These are phyloP conservation scores for Debaryomycetaceae sp. DNA, from an alignment of 1,139 yeast species.

Conservation along the genomic window DNA sequence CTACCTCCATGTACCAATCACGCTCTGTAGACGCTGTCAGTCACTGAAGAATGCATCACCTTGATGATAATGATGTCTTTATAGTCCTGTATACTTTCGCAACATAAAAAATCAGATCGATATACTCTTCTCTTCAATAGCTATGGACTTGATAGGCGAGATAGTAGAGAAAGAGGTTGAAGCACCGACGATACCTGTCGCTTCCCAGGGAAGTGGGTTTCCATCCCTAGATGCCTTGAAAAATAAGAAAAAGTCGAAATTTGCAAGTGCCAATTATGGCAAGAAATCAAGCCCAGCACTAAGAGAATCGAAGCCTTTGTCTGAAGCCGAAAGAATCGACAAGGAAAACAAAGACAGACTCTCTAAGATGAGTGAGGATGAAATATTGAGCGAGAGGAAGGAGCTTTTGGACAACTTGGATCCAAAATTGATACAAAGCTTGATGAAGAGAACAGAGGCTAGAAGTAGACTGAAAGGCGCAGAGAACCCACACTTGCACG, in stretches of 20 bases:
- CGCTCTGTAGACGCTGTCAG: too few relatives aligned
- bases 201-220: constrained; percentile 33
- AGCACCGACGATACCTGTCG: constrained; percentile 31
- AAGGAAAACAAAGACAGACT: constrained; percentile 67
- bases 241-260: constrained; percentile 21
- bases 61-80: background rate
- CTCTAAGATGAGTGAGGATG: constrained; percentile 61
- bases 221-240: constrained; percentile 33
- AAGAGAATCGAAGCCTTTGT: constrained; percentile 10
- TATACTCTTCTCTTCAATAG: background rate
- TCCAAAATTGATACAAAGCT: constrained; percentile 61
- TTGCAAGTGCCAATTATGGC: constrained; percentile 11
- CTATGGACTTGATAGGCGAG: constrained; percentile 72
- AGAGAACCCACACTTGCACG: constrained; percentile 12
- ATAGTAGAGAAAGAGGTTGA: constrained; percentile 63
- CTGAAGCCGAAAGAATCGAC: constrained; percentile 74
- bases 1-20: too few relatives aligned
- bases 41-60: too few relatives aligned
- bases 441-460: constrained; percentile 42
- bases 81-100: background rate
- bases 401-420: constrained; percentile 67
- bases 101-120: background rate
- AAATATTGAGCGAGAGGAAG: constrained; percentile 60
- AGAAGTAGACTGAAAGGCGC: constrained; percentile 19
- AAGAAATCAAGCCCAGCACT: constrained; percentile 7